These are phyloP conservation scores for Ganoderma sp. DNA, from an alignment of 1,284 basidiomycete genomes.

Conservation along the genomic window DNA sequence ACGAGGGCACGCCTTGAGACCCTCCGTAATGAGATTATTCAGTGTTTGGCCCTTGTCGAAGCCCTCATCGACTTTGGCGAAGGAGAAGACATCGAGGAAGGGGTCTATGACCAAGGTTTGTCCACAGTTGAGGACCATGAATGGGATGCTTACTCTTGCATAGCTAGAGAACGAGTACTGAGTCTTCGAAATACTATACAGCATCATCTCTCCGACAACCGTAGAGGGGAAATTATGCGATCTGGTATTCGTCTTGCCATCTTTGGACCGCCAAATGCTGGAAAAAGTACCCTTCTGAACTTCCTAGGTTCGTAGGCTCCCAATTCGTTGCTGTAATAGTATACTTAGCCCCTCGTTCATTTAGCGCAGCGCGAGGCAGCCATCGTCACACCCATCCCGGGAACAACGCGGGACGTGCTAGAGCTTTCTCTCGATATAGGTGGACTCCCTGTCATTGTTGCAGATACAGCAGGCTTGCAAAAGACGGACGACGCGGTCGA, in stretches of 20 bases:
- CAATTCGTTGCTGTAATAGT: not conserved
- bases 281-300: constrained; percentile 86
- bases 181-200: constrained; percentile 57
- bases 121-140: not conserved
- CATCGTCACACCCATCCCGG: constrained; percentile 85
- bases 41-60: constrained; percentile 78
- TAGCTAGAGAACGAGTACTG: constrained; percentile 56
- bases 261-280: constrained; percentile 90
- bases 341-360: not conserved
- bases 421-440: constrained; percentile 86
- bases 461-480: constrained; percentile 88
- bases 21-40: constrained; percentile 68
- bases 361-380: constrained; percentile 85
- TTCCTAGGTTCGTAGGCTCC: constrained; percentile 63
- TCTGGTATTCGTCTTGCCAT: constrained; percentile 83
- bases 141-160: not conserved
- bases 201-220: constrained; percentile 66
- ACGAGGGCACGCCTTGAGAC: constrained; percentile 64
- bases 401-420: constrained; percentile 87
- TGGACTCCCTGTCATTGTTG: constrained; percentile 79
- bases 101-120: constrained; percentile 68
- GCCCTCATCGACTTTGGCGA: constrained; percentile 92
- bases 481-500: constrained; percentile 77
- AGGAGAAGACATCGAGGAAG: constrained; percentile 85
- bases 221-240: constrained; percentile 83